Evolutionary conservation across 2,329 filamentous ascomycete species (phyloP), one percentile per base, ranked within the genome.

Genomic region (Didymella glomerata): DNA sequence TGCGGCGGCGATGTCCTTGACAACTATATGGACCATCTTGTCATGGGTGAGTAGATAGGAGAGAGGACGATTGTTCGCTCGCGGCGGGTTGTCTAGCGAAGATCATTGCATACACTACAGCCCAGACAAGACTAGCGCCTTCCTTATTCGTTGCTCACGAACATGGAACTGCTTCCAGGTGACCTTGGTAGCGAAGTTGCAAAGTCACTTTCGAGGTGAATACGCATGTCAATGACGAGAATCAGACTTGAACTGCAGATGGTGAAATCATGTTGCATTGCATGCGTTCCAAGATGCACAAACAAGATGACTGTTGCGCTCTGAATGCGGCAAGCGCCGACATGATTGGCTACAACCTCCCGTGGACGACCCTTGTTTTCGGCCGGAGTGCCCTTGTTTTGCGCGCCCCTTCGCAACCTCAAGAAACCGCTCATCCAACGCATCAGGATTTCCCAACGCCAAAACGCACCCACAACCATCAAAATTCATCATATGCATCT

Each of bases 401-500:
- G 54, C 36, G 36, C 54, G 42, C 61, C 54, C 62, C 48, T 57
- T 63, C 61, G 51, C 61, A 62, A 61, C 58, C 54, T 54, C 59
- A 61, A 62, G 56, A 62, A 57, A 56, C 61, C 54, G 59, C 59
- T 32, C 34, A 51, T 58, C 49, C 44, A 53, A 46, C 41, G 52
- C 52, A 45, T 60, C 57, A 44, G 9, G 34, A 46, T 22, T 30
- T 44, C 65, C 41, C 61, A 66, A 69, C 68, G 57, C 62, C 45
- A 49, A 68, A 68, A 60, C 53, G 24, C 53, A 51, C 36, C 57
- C 40, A 52, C 60, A 61, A 58, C 61, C 54, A 66, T 67, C 56
- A 66, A 71, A 67, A 64, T 50, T 41, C 57, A 65, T 68, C 44
- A 50, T 55, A 62, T 60, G 61, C 64, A 67, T 68, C 64, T 61